Evolutionary conservation across 2,329 filamentous ascomycete species (phyloP), one percentile per base, ranked within the genome.

Genomic region (Colletotrichum sp.): DNA sequence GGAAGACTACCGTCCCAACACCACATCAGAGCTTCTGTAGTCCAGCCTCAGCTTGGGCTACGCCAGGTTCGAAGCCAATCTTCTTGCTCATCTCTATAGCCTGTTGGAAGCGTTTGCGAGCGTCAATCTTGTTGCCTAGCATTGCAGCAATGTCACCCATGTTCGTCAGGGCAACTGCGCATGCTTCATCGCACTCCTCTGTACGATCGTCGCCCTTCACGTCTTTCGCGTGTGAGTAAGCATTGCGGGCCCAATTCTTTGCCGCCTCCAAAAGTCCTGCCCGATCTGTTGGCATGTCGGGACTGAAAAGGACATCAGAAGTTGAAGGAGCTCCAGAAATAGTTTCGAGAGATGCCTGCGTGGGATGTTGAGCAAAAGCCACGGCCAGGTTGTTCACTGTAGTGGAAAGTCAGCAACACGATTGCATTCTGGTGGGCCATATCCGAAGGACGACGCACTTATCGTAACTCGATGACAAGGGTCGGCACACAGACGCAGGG

Each of bases 101-200:
- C 82, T 98, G 91, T 70, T 89, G 86, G 81, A 95, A 98, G 81
- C 90, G 91, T 79, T 88, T 89, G 80, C 89, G 89, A 3, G 96
- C 96, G 78, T 94, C 89, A 6, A 87, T 86, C 2, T 88, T 81
- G 79, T 94, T 90, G 2, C 94, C 93, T 76, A 93, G 86, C 90
- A 97, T 93, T 78, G 94, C 92, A 1, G 95, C 93, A 79, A 98
- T 93, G 80, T 98, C 95, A 28, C 93, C 96, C 69, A 98, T 90
- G 82, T 98, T 98, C 84, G 95, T 94, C n/a, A 95, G 92, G 9
- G 96, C 94, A 8, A 94, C 94, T 4, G 94, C 94, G 81, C 96
- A 98, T 2, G 94, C 95, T 72, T 94, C 85, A 82, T 98, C 95
- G 81, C 96, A 98, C 81, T 98, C 95, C 66, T 93, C 89, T 4